Percentiles rank a stretch among this genome's conserved stretches.
Evolutionary conservation across 495 filamentous ascomycete genomes (phyloP).

Genomic region (Hypomontagnella submonticulosa): DNA sequence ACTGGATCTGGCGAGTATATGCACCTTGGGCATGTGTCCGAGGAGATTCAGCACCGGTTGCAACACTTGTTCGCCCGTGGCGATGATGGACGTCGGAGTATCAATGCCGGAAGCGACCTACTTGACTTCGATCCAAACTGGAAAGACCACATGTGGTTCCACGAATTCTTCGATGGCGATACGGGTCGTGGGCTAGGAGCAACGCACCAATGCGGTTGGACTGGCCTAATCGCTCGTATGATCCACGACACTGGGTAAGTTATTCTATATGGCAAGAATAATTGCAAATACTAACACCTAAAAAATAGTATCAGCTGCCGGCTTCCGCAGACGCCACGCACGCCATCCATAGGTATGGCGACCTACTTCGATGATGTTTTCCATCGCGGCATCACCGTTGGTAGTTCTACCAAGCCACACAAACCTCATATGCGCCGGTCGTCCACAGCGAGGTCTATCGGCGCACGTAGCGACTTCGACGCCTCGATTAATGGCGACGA

Average conservation of each 20-base stretch:
- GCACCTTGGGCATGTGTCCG: conserved; percentile 96
- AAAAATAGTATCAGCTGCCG: conserved; percentile 80
- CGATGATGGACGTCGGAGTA: conserved; percentile 85
- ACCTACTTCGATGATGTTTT: conserved; percentile 98
- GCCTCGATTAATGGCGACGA: conserved; percentile 53
- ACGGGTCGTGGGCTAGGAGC: conserved; percentile 88
- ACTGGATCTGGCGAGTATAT: conserved; percentile 94
- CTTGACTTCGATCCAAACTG: conserved; percentile 92
- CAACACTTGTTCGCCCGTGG: conserved; percentile 89
- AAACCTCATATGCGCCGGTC: conserved; percentile 75
- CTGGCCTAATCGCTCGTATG: conserved; percentile 94
- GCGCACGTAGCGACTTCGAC: conserved; percentile 83
- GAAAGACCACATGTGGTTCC: conserved; percentile 94
- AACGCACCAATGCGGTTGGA: conserved; percentile 97
- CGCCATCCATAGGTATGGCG: conserved; percentile 79
- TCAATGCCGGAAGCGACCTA: conserved; percentile 82
- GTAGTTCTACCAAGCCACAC: conserved; percentile 50
- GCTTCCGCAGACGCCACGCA: conserved; percentile 90
- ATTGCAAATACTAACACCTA: conserved; percentile 32
- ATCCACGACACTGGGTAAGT: conserved; percentile 95
- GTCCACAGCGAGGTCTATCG: conserved; percentile 86
- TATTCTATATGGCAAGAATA: not conserved
- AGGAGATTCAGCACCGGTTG: conserved; percentile 93
- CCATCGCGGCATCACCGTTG: conserved; percentile 58
- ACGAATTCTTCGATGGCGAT: conserved; percentile 97